phyloP scores from a whole-genome alignment of 352 stramenopile genomes.

The Aphanomyces cochlioides region DNA sequence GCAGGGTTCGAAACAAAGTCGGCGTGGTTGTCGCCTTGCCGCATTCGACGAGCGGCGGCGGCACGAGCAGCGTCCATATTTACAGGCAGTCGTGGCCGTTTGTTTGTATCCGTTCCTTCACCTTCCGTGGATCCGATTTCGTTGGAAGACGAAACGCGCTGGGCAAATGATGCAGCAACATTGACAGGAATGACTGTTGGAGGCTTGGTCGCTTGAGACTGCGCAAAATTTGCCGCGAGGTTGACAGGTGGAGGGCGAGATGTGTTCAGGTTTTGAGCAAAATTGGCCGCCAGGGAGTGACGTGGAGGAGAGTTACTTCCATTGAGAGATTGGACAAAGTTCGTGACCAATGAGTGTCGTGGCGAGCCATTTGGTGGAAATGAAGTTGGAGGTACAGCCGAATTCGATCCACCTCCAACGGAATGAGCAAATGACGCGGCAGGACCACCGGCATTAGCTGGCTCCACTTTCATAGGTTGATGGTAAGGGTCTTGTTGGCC shows the following conservation, averaged over 20 bases:
- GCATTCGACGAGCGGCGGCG: conserved; percentile 60
- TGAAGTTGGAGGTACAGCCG: conserved; percentile 5
- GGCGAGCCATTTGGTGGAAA: conserved; percentile 34
- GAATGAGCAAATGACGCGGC: too few relatives aligned
- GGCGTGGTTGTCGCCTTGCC: conserved; percentile 43
- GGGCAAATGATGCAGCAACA: conserved; percentile 44
- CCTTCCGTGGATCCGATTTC: background rate
- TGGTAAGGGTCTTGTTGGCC: background rate
- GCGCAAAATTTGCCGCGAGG: conserved; percentile 58
- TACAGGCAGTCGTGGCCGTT: conserved; percentile 36
- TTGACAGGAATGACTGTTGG: background rate
- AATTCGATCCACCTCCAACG: background rate
- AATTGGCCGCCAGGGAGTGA: conserved; percentile 16
- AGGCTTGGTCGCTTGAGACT: conserved; percentile 35
- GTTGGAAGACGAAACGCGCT: conserved; percentile 38
- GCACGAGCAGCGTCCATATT: conserved; percentile 74
- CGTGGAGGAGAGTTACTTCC: conserved; percentile 31
- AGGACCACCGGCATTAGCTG: background rate
- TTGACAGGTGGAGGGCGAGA: conserved; percentile 37
- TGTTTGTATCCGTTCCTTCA: background rate
- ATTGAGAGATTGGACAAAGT: conserved; percentile 29
- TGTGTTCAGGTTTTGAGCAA: conserved; percentile 10
- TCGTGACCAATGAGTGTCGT: conserved; percentile 4
- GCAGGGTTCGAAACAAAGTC: conserved; percentile 63
- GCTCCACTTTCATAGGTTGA: conserved; percentile 6